Conservation (phyloP, 768 basidiomycete genomes). For the Suillus spraguei region DNA sequence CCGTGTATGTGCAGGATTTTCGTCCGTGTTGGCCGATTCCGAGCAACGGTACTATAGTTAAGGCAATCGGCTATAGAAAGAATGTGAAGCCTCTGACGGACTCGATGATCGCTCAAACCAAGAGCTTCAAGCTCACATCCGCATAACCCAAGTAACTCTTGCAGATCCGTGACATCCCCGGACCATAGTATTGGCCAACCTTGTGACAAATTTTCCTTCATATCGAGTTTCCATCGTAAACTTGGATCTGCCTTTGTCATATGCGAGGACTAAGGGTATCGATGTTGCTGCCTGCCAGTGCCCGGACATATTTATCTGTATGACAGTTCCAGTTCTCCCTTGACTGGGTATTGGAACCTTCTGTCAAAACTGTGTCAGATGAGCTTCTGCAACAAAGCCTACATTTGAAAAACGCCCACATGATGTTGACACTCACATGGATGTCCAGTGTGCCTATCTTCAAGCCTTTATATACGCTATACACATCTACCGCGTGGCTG, state of each 20-base stretch:
- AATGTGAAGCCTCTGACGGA: constrained; percentile 64
- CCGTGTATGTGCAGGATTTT: constrained; percentile 77
- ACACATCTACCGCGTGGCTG: constrained; percentile 12
- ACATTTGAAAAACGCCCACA: constrained; percentile 17
- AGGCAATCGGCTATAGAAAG: constrained; percentile 57
- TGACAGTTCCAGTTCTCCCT: constrained; percentile 21
- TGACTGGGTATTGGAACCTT: constrained; percentile 17
- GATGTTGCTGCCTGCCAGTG: constrained; percentile 22
- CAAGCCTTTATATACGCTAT: constrained; percentile 21
- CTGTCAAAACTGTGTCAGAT: constrained; percentile 39
- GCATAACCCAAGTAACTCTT: constrained; percentile 10
- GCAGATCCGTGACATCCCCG: constrained; percentile 13
- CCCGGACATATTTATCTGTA: constrained; percentile 21
- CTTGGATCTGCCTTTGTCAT: background rate
- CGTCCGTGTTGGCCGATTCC: constrained; percentile 60
- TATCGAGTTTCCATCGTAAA: constrained; percentile 12
- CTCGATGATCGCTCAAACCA: constrained; percentile 76
- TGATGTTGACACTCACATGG: constrained; percentile 16
- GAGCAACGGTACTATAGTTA: constrained; percentile 62
- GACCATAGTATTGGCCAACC: constrained; percentile 2
- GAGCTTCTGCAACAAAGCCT: constrained; percentile 31
- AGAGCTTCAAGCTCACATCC: constrained; percentile 39
- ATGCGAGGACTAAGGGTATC: constrained; percentile 12
- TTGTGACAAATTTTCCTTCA: background rate
- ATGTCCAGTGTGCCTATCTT: constrained; percentile 21